Evolutionary conservation across 495 filamentous ascomycete species (phyloP), one percentile per base, ranked within the genome.

Genomic region (Filosporella fistucella): DNA sequence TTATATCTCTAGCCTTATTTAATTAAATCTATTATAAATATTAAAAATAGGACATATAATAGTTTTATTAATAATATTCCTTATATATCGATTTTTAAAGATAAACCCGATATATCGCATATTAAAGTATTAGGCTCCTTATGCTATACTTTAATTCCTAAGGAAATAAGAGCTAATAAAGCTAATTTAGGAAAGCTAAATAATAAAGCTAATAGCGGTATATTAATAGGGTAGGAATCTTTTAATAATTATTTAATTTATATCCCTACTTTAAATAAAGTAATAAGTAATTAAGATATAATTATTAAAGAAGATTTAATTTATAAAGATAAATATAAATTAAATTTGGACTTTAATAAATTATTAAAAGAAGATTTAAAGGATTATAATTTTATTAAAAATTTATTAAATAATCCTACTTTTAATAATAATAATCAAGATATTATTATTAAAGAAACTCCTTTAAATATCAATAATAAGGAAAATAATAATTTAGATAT

Each of bases 31-130:
- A 49, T 49, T 23, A 16, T 16, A n/a, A 14, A 49, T 32, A 41
- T 49, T 40, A 40, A 49, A 21, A 49, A 49, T 42, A 24, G 46
- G 16, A 49, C 46, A 21, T 49, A 49, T 49, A 49, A 49, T 24
- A 10, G 5, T 49, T 21, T 22, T 41, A 49, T 49, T 41, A 49
- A 49, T 4, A 20, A 13, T 21, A 49, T 18, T 26, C 46, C 46
- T 30, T 49, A 40, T 20, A 22, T 6, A 13, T 10, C 13, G 4
- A 24, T 49, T 3, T 5, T 18, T 9, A 18, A 42, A 13, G 14
- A 28, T 9, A 49, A 49, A 18, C 46, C 21, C 12, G 28, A 42
- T 43, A 34, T 50, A 34, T 29, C 9, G n/a, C 43, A 34, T 34
- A 32, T 43, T 6, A 42, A 22, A 28, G 36, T 50, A 42, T 25